A percentile compares a stretch with the other conserved stretches of the same genome.
Conservation (phyloP, 768 basidiomycete genomes). For the Mycena epipterygia region DNA sequence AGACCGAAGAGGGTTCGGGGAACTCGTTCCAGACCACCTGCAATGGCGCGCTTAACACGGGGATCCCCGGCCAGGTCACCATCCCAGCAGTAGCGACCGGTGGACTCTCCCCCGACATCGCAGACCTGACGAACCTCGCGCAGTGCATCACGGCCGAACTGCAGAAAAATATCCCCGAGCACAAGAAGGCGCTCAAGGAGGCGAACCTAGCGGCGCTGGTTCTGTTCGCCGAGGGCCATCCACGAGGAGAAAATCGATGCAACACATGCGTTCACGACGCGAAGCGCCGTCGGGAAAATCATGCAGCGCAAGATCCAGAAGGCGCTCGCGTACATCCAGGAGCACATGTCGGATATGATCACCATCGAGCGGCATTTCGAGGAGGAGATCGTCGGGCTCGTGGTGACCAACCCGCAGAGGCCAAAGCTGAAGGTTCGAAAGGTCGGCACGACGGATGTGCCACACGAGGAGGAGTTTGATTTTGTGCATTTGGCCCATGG, state of each 20-base stretch:
- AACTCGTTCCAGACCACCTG: background rate
- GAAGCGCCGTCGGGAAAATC: background rate
- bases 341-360: background rate
- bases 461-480: background rate
- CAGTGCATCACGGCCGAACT: background rate
- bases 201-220: background rate
- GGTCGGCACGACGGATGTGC: no score
- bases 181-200: background rate
- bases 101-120: background rate
- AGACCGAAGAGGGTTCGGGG: background rate
- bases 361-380: background rate
- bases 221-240: background rate
- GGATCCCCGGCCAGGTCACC: background rate
- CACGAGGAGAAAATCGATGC: background rate
- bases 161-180: background rate
- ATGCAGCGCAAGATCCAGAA: background rate
- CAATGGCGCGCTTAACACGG: background rate
- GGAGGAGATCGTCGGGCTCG: background rate
- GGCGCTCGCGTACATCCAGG: constrained; percentile 1
- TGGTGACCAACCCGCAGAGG: background rate
- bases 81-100: background rate
- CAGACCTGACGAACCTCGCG: background rate
- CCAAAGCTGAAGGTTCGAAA: background rate
- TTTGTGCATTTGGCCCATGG: background rate
- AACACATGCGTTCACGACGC: background rate